Conservation (phyloP, 83 land plant genomes). For the Picea abies region DNA sequence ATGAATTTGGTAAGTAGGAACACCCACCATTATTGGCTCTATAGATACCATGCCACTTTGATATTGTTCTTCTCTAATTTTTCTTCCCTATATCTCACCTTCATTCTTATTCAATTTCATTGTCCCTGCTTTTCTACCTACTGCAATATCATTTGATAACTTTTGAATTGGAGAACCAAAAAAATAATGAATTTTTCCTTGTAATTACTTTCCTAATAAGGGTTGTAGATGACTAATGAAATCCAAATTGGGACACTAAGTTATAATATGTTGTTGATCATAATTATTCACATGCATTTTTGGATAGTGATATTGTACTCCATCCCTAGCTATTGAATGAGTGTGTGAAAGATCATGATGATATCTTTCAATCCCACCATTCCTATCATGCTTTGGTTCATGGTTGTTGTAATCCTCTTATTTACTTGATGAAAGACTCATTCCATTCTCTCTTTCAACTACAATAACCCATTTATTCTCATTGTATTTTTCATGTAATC, state of each 20-base stretch:
- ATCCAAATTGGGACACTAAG: background rate
- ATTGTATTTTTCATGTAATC: background rate
- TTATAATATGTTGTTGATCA: background rate
- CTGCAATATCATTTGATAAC: background rate
- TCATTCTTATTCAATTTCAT: slow-evolving; percentile 26
- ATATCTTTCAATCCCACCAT: background rate
- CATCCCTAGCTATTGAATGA: background rate
- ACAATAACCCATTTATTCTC: background rate
- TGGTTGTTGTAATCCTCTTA: background rate
- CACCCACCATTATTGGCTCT: background rate
- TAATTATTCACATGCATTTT: background rate
- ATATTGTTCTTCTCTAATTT: slow-evolving; percentile 1
- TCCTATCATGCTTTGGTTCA: background rate
- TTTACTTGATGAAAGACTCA: background rate
- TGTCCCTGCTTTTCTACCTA: slow-evolving; percentile 3
- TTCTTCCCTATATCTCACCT: background rate
- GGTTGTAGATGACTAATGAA: background rate
- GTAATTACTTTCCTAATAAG: background rate
- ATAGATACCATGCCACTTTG: background rate
- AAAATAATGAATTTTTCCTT: background rate
- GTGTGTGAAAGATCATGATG: background rate
- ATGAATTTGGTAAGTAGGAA: background rate
- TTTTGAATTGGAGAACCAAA: background rate
- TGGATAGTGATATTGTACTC: background rate
- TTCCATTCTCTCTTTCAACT: background rate